Conservation (phyloP, 192 early-diverging fungal species). For the Coemansia sp. region DNA sequence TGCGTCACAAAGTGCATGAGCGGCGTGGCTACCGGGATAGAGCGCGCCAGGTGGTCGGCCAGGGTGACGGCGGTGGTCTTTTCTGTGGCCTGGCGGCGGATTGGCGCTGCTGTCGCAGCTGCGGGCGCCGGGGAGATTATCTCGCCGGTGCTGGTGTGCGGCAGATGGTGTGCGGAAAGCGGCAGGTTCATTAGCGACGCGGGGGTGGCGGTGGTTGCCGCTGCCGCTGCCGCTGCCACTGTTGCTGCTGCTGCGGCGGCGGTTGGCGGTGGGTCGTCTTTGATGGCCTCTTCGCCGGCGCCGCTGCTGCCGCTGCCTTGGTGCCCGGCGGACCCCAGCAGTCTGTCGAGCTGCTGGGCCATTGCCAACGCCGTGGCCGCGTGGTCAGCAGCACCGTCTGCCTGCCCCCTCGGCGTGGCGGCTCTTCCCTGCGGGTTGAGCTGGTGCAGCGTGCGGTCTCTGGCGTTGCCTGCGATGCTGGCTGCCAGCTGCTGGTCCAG, state of each 20-base stretch:
- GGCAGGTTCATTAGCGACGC: slow-evolving; percentile 51
- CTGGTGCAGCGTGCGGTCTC: slow-evolving; percentile 19
- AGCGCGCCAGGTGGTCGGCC: neutral
- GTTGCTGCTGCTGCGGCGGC: no score
- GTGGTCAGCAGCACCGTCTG: neutral
- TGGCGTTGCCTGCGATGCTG: neutral
- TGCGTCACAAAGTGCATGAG: slow-evolving; percentile 23
- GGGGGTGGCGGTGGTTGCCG: slow-evolving; percentile 27
- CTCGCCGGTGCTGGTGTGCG: slow-evolving; percentile 33
- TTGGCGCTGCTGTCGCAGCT: neutral
- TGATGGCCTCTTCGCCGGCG: no score
- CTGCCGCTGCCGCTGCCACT: neutral
- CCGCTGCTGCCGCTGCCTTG: neutral
- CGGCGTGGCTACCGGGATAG: neutral
- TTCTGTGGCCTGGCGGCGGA: neutral
- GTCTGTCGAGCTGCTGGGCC: slow-evolving; percentile 9
- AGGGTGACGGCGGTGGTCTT: slow-evolving; percentile 4
- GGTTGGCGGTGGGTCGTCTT: no score
- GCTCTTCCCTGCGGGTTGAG: slow-evolving; percentile 13
- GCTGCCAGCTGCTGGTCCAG: neutral
- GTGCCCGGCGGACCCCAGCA: neutral
- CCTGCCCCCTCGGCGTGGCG: neutral
- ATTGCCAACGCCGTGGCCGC: neutral
- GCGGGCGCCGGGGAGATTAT: slow-evolving; percentile 5
- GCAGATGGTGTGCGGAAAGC: slow-evolving; percentile 46